Evolutionary conservation across 805 yeast genomes (phyloP), one percentile per base, ranked within the genome.

Genomic region (Cyberlindnera misumaiensis): DNA sequence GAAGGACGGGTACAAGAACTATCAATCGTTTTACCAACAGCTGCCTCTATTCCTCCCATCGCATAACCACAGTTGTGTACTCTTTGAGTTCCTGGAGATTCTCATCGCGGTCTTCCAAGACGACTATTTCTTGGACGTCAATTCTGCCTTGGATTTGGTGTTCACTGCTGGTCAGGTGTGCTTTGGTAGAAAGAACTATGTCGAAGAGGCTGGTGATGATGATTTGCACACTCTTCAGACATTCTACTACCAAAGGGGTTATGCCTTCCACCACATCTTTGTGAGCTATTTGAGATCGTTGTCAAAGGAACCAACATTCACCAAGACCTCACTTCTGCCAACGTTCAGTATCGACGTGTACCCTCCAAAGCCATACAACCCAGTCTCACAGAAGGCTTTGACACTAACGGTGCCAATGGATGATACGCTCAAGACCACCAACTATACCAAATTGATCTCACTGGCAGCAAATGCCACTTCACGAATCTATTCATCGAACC

Each of bases 131-230:
- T 44, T 61, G 13, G 62, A 61, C 35, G 34, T 53, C 34, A 55
- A 51, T 16, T 43, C 46, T 22, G 60, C 61, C 9, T 34, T 53
- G 42, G 66, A 63, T 32, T 36, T 62, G 36, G 48, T 62, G 4
- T 57, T 59, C 42, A 57, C 65, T 26, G 66, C 66, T 20, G 63
- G 64, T 13, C 62, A 60, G 31, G 55, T 63, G 22, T 60, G 65
- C 34, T 62, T 63, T 44, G 47, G 49, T 14, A 56, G 59, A 34
- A 52, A 52, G 28, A 51, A 40, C 27, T 50, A 50, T 32, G 39
- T 22, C 11, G 39, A 43, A 10, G 13, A 41, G 3, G 17, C 31
- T 4, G 34, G 39, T 15, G 47, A 52, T 24, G 62, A 58, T 31
- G 63, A 59, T 35, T 40, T 58, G 15, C 52, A 53, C 26, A 56